These are phyloP conservation scores for Cutaneotrichosporon dermatis DNA, from an alignment of 1,284 basidiomycete species.

Conservation along the genomic window DNA sequence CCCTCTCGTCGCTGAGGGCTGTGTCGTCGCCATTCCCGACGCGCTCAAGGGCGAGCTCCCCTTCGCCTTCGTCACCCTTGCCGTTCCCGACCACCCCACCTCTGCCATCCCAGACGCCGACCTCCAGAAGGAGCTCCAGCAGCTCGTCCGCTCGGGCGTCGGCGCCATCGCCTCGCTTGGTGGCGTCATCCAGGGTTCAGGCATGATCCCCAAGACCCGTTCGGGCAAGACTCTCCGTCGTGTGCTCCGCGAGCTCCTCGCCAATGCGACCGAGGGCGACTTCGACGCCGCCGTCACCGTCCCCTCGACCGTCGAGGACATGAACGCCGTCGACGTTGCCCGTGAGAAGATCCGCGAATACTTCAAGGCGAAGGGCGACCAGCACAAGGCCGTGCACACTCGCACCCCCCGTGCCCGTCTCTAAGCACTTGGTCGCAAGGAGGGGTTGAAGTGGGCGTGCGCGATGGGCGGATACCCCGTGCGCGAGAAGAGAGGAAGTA, in stretches of 20 bases:
- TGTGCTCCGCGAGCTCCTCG: conserved; percentile 55
- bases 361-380: conserved; percentile 14
- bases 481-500: neutral
- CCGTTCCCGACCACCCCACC: conserved; percentile 20
- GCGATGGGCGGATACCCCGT: too few species aligned
- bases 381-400: conserved; percentile 17
- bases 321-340: conserved; percentile 13
- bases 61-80: conserved; percentile 61
- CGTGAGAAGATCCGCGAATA: conserved; percentile 21
- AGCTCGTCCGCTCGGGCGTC: conserved; percentile 87
- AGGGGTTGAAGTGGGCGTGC: too few species aligned
- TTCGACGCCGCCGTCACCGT: conserved; percentile 18
- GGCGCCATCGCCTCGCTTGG: conserved; percentile 92
- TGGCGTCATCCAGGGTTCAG: conserved; percentile 69
- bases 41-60: conserved; percentile 60
- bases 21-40: conserved; percentile 75
- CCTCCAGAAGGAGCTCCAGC: conserved; percentile 62
- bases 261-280: conserved; percentile 19
- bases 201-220: conserved; percentile 82
- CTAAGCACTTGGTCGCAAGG: neutral
- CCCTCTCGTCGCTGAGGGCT: conserved; percentile 80
- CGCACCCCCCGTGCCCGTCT: conserved; percentile 4
- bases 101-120: conserved; percentile 65
- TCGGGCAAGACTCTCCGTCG: conserved; percentile 90
- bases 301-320: conserved; percentile 21